A percentile compares a stretch with the other conserved stretches of the same genome.
Evolutionary conservation across 2,329 filamentous ascomycete species (phyloP).

Genomic region (Hypoxylon sp.): DNA sequence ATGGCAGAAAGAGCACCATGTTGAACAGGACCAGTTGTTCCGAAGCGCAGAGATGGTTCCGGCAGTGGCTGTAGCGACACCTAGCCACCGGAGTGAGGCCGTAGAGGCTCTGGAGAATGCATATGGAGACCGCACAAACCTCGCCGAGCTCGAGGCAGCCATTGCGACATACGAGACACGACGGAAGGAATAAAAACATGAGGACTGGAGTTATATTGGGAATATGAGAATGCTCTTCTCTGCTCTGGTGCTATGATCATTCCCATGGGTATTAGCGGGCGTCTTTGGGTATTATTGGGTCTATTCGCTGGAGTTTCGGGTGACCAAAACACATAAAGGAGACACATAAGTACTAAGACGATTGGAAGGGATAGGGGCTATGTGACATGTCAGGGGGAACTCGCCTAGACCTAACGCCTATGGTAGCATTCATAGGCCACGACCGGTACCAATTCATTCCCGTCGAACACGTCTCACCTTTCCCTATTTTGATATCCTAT

Average conservation of each 20-base stretch:
- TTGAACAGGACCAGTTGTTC: slow-evolving; percentile 46
- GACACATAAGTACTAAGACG: neutral
- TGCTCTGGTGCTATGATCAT: slow-evolving; percentile 4
- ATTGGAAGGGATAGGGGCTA: slow-evolving; percentile 3
- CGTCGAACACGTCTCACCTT: slow-evolving; percentile 10
- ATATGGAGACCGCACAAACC: slow-evolving; percentile 65
- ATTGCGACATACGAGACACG: slow-evolving; percentile 62
- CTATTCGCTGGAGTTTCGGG: slow-evolving; percentile 22
- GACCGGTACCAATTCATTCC: slow-evolving; percentile 23
- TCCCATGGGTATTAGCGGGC: slow-evolving; percentile 23
- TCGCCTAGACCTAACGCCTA: slow-evolving; percentile 13
- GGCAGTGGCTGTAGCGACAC: slow-evolving; percentile 50
- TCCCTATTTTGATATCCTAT: neutral
- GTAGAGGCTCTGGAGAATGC: slow-evolving; percentile 63
- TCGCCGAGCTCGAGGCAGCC: slow-evolving; percentile 65
- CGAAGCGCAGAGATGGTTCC: slow-evolving; percentile 50
- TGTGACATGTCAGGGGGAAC: neutral
- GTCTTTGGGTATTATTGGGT: slow-evolving; percentile 17
- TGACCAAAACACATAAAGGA: slow-evolving; percentile 18
- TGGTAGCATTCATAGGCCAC: slow-evolving; percentile 12
- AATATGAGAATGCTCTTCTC: neutral
- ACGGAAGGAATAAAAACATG: slow-evolving; percentile 34
- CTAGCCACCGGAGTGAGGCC: slow-evolving; percentile 49
- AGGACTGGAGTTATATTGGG: neutral
- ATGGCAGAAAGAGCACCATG: slow-evolving; percentile 43